Base-by-base conservation (phyloP, 495 filamentous ascomycete genomes). In the Aspergillus affinis region DNA sequence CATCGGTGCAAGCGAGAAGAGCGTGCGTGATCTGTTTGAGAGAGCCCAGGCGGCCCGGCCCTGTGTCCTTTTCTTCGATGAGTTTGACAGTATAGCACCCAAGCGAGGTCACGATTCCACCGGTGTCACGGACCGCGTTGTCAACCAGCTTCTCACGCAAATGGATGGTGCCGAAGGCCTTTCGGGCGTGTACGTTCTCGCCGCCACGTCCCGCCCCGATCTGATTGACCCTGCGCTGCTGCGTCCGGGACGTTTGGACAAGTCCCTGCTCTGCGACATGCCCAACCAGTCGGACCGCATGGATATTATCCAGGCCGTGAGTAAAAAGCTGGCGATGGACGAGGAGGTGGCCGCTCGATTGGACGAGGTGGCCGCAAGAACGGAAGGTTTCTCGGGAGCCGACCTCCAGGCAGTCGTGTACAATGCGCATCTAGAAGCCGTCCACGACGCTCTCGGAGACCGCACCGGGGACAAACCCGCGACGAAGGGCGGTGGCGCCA, bases 151-250 rank as follows among this genome's bases (percentile, higher is more conserved):
- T 49, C 79, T 98, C 9, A 98, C 94, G 5, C 95, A 97, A 73
- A 98, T 98, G 95, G 94, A 98, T 68, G 94, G 94, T 67, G 95
- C 95, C 2, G 95, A 98, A 70, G 94, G 95, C 18, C 75, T 98
- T 6, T 90, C 87, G 0, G 95, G 95, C 0, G 94, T 98, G 2
- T 98, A 98, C 66, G 94, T 98, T 2, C 84, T 98, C 4, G 94
- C 94, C 27, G 94, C 94, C 15, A 98, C 94, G 2, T 89, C 85
- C 3, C 78, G 94, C 26, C 94, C 94, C 0, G 95, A 98, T 72
- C 70, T 98, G 6, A 98, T 98, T 48, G 94, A 98, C 67, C 93
- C 94, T 2, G 94, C 94, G 4, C 76, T 98, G 29, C 75, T 98
- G 45, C 82, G 94, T 46, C 94, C 94, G 0, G 94, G 94, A 6